Evolutionary conservation across 768 basidiomycete genomes (phyloP), one percentile per base, ranked within the genome.

Genomic region (Termitomyces sp.): DNA sequence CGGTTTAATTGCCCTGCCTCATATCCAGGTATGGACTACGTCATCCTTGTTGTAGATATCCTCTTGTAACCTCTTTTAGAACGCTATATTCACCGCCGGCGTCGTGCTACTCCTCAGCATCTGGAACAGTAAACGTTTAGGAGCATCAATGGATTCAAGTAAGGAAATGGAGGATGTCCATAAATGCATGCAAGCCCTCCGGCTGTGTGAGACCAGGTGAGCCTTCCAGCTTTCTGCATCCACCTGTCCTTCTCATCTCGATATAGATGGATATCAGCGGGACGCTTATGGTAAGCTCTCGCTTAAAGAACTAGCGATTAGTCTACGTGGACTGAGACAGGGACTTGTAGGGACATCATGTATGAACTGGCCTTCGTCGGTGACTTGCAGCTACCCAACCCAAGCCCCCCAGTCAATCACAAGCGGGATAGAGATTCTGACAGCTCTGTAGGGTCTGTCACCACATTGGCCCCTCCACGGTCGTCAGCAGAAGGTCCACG

Each of bases 331-430:
- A 9, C 53, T 30, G 28, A 52, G 22, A 11, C 22, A 5, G n/a
- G 16, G 22, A 54, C 22, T 36, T 36, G 7, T 20, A 88, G 88
- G 87, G 87, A 89, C 63, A 80, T 90, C 43, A 70, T 90, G 20
- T 88, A 83, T 61, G 87, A 90, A 61, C 74, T 90, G 1, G 86
- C 88, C 3, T 84, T 79, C 0, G 86, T 84, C 4, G 87, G 88
- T 2, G 86, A 89, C 24, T 74, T 90, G 0, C 88, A 87, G 0
- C 74, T 89, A 5, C 88, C 88, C 2, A 76, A 79, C 50, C 65
- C 76, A 0, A 83, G 79, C 52, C 82, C 84, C 0, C 71, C 78
- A 4, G 40, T 59, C 18, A 76, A 69, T 16, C 76, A 80, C 60
- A 90, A 90, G 58, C 85, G 88, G 18, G 85, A 85, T 49, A 75